Conservation (phyloP, 2,329 filamentous ascomycete genomes). For the Cladosporium sp. region DNA sequence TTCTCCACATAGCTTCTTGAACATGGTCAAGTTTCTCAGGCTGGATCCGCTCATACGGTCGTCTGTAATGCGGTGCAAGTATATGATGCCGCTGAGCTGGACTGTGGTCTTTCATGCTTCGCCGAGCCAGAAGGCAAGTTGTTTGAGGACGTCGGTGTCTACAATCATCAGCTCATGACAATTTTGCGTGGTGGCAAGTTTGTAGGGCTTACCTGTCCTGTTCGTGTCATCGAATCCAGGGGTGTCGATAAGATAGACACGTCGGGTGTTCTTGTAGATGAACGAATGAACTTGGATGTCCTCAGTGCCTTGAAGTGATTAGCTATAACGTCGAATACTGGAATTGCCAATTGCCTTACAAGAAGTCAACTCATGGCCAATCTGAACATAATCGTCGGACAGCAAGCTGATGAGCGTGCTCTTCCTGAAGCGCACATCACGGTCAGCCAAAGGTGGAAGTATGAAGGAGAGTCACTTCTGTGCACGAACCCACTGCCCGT, state of each 20-base stretch:
- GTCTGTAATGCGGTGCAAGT: conserved; percentile 48
- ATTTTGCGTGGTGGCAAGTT: background rate
- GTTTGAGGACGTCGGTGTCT: conserved; percentile 47
- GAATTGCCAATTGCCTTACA: background rate
- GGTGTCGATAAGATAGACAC: conserved; percentile 17
- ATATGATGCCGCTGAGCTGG: conserved; percentile 47
- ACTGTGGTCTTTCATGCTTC: conserved; percentile 34
- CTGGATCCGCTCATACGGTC: conserved; percentile 43
- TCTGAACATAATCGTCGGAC: conserved; percentile 21
- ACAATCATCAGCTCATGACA: background rate
- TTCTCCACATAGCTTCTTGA: conserved; percentile 47
- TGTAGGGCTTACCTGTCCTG: conserved; percentile 16
- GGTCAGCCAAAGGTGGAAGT: background rate
- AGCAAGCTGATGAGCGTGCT: conserved; percentile 1
- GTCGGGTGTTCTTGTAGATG: conserved; percentile 15
- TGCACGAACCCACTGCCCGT: conserved; percentile 34
- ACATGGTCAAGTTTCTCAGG: conserved; percentile 47
- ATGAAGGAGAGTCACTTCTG: background rate
- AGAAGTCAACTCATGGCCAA: conserved; percentile 34
- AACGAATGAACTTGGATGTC: conserved; percentile 15
- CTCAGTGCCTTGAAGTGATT: background rate
- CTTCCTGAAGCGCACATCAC: too few relatives aligned
- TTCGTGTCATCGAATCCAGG: conserved; percentile 25
- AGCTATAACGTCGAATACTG: background rate
- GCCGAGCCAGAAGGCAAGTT: conserved; percentile 44